These are phyloP conservation scores for Naganishia onofrii DNA, from an alignment of 768 basidiomycete genomes.

Conservation along the genomic window DNA sequence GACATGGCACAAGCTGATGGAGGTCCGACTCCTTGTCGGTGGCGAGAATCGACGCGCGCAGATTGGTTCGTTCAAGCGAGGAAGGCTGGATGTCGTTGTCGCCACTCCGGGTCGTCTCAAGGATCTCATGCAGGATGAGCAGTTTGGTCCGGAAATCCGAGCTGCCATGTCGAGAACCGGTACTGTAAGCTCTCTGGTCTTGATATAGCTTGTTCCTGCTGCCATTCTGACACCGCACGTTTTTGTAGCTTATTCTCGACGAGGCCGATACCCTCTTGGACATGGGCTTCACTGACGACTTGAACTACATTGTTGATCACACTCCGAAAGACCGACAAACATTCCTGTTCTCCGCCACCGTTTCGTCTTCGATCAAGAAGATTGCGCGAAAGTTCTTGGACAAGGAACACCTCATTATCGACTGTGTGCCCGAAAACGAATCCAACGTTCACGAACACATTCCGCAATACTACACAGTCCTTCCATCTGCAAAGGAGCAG, in stretches of 20 bases:
- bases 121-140: constrained; percentile 66
- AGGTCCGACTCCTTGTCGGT: constrained; percentile 73
- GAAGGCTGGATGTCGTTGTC: constrained; percentile 76
- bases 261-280: constrained; percentile 88
- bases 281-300: constrained; percentile 86
- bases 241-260: constrained; percentile 73
- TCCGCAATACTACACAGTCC: constrained; percentile 75
- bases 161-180: constrained; percentile 56
- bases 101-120: constrained; percentile 84
- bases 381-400: constrained; percentile 65
- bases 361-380: constrained; percentile 68
- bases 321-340: constrained; percentile 79
- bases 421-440: constrained; percentile 64
- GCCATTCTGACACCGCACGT: constrained; percentile 23
- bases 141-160: constrained; percentile 53
- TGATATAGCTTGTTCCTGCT: background rate
- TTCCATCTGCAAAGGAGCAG: constrained; percentile 66
- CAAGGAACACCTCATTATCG: constrained; percentile 66
- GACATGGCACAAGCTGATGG: constrained; percentile 62
- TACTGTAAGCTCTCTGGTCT: constrained; percentile 56
- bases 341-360: constrained; percentile 85
- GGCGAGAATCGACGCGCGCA: constrained; percentile 68
- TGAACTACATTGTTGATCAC: constrained; percentile 66
- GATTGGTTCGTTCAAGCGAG: constrained; percentile 64
- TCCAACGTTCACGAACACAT: constrained; percentile 69